A percentile compares a stretch with the other conserved stretches of the same genome.
Conservation (phyloP, 2,329 filamentous ascomycete genomes). For the Diaporthe ampelina region DNA sequence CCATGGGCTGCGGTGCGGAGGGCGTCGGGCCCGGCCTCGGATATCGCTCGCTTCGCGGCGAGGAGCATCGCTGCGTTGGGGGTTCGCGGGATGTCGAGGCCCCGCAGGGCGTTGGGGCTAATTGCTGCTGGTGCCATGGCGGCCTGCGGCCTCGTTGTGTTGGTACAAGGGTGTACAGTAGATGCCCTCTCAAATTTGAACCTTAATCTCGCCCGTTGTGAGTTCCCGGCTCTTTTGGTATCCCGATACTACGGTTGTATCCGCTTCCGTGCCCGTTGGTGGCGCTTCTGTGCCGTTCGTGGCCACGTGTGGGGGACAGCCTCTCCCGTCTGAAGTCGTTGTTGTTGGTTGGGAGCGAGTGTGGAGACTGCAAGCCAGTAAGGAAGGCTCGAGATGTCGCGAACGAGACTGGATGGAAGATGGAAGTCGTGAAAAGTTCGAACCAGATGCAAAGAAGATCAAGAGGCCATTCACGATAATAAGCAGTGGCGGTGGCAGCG, state of each 20-base stretch:
- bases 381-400: neutral
- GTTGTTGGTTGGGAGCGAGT: neutral
- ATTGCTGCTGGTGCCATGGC: constrained; percentile 34
- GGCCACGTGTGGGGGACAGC: neutral
- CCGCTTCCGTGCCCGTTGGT: neutral
- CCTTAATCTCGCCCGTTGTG: neutral
- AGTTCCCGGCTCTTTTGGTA: neutral
- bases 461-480: constrained; percentile 12
- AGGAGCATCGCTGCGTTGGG: constrained; percentile 21
- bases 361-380: neutral
- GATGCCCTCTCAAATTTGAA: neutral
- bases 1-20: constrained; percentile 35
- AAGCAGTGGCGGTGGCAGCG: constrained; percentile 12
- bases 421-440: neutral
- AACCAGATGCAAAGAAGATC: neutral
- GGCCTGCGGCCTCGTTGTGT: constrained; percentile 2
- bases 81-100: no score
- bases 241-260: neutral
- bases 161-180: neutral
- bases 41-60: constrained; percentile 31
- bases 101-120: no score
- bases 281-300: neutral
- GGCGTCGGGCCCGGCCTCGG: constrained; percentile 32
- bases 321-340: neutral
- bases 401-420: neutral